Conservation (phyloP, 345 rosid genomes). For the Rhizophora apiculata region DNA sequence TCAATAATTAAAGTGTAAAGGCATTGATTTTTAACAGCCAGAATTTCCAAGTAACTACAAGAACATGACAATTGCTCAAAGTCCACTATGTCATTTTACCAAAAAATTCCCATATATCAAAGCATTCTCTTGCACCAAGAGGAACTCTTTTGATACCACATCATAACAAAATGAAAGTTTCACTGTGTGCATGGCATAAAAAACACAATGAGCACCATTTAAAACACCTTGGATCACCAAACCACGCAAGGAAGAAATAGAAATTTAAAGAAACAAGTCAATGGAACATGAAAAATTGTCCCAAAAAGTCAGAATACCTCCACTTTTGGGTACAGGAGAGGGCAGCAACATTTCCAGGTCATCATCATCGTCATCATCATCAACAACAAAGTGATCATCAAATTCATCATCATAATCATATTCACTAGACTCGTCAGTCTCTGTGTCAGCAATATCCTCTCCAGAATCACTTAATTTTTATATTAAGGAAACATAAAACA, state of each 20-base stretch:
- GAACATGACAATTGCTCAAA: neutral
- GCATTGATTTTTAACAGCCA: too few relatives aligned
- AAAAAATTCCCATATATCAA: neutral
- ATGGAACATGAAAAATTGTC: too few relatives aligned
- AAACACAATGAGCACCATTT: too few relatives aligned
- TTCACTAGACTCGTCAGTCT: constrained; percentile 57
- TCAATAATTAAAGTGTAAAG: neutral
- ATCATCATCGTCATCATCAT: constrained; percentile 43
- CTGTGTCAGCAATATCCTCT: constrained; percentile 55
- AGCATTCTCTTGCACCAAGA: neutral
- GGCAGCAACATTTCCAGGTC: constrained; percentile 29
- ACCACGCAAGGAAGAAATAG: too few relatives aligned
- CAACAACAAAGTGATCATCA: constrained; percentile 44
- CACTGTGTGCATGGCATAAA: too few relatives aligned
- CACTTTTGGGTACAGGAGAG: constrained; percentile 55
- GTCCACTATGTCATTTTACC: neutral
- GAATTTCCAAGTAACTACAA: neutral
- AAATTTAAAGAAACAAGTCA: too few relatives aligned
- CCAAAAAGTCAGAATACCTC: constrained; percentile 47
- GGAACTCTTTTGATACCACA: neutral
- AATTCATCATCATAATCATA: constrained; percentile 62
- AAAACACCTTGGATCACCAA: too few relatives aligned
- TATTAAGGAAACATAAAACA: constrained; percentile 11
- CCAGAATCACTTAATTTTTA: constrained; percentile 56
- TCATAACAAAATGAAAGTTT: neutral